These are phyloP conservation scores for Stropharia rugosoannulata DNA, from an alignment of 768 basidiomycete genomes.

Conservation along the genomic window DNA sequence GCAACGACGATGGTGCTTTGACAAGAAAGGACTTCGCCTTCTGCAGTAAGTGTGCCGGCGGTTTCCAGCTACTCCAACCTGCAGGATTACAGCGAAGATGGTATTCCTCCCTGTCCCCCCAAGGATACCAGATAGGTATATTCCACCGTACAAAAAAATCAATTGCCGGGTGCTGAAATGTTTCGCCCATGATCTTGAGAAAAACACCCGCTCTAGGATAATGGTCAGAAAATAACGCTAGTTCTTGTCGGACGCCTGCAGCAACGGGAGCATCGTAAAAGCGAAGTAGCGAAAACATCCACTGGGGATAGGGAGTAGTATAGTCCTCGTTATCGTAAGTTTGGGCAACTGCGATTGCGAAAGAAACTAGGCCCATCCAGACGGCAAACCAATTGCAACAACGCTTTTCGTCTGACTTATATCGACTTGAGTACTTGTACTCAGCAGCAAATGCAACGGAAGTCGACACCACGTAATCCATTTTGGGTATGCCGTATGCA, in stretches of 20 bases:
- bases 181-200: neutral
- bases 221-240: neutral
- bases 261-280: neutral
- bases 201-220: neutral
- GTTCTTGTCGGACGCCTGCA: neutral
- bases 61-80: neutral
- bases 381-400: neutral
- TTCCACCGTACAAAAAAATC: conserved; percentile 3
- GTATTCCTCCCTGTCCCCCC: neutral
- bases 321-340: neutral
- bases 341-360: neutral
- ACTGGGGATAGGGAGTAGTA: neutral
- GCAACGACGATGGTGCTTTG: neutral
- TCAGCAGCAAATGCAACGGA: neutral
- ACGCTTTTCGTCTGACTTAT: neutral
- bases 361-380: neutral
- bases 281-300: neutral
- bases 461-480: neutral
- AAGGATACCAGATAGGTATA: conserved; percentile 12
- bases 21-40: neutral
- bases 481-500: neutral
- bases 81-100: neutral
- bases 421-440: neutral
- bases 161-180: neutral
- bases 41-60: conserved; percentile 1